phyloP scores from a whole-genome alignment of 208 protist genomes.

The Wallacemonas sp. region DNA sequence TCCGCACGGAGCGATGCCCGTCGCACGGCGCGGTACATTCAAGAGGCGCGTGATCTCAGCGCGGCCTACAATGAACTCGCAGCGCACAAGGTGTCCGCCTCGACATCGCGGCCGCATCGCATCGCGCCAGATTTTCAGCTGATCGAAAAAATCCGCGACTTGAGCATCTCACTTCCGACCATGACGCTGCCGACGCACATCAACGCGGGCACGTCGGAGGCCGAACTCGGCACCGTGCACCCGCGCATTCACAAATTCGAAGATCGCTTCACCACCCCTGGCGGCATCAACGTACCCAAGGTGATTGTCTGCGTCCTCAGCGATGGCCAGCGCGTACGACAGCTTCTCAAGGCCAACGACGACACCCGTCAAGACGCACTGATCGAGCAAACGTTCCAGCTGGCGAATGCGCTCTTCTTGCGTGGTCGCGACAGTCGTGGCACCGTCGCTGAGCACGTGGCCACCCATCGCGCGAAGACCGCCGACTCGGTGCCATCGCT shows the following conservation, averaged over 20 bases:
- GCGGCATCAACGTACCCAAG: slow-evolving; percentile 96
- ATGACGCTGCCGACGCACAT: slow-evolving; percentile 18
- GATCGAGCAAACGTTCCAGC: slow-evolving; percentile 95
- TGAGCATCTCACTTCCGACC: slow-evolving; percentile 50
- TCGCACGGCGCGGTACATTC: slow-evolving; percentile 23
- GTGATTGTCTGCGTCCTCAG: slow-evolving; percentile 80
- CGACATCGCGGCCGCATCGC: slow-evolving; percentile 18
- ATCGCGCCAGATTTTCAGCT: slow-evolving; percentile 47
- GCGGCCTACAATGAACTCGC: slow-evolving; percentile 85
- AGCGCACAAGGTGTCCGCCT: slow-evolving; percentile 32
- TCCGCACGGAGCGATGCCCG: background rate
- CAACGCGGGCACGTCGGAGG: background rate
- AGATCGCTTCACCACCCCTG: slow-evolving; percentile 68
- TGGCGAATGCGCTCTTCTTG: slow-evolving; percentile 79
- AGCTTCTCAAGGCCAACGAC: slow-evolving; percentile 92
- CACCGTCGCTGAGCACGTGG: slow-evolving; percentile 1
- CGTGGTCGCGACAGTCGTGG: slow-evolving; percentile 9
- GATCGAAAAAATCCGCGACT: slow-evolving; percentile 28
- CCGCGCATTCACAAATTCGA: slow-evolving; percentile 62
- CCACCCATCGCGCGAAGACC: background rate
- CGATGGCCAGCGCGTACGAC: slow-evolving; percentile 81
- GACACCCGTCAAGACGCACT: slow-evolving; percentile 97
- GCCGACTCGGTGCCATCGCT: background rate
- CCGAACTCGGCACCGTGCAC: background rate
- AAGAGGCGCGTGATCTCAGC: slow-evolving; percentile 55